Evolutionary conservation across 257 asterid genomes (phyloP), one percentile per base, ranked within the genome.

Genomic region (Galeopsis tetrahit): DNA sequence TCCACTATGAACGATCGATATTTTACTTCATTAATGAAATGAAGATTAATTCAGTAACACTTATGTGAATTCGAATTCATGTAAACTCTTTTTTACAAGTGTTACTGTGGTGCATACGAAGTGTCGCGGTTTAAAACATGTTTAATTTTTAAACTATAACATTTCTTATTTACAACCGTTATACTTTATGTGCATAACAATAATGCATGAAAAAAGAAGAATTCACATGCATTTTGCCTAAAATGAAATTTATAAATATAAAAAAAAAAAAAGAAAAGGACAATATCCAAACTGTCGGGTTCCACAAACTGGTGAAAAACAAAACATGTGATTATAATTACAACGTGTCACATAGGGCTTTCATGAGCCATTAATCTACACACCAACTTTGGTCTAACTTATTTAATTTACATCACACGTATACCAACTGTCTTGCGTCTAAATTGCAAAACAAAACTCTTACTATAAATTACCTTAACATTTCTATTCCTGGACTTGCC

Each of bases 381-480:
- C 69, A 49, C 28, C 56, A 57, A 46, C 65, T n/a, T 69, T n/a
- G 66, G 60, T 70, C 66, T 43, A 38, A 7, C 49, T 39, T 33
- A 42, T 46, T 40, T 43, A 17, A 7, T 64, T 33, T 52, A n/a
- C 71, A 73, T 69, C 78, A 66, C 60, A 65, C 6, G 40, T 60
- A 35, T 7, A 71, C 66, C 66, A 65, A 70, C 64, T 11, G 67
- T 44, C 51, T 15, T 15, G 68, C 75, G 51, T 43, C 39, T 60
- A 15, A 28, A 17, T 31, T 65, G 77, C 65, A 68, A 68, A 33
- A 10, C 49, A 15, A 43, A 42, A 64, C 8, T 42, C 9, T 70
- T 64, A 53, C 75, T 71, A 71, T 61, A 71, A 39, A 39, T 65
- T 75, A 62, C 72, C 39, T 38, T 21, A 52, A 39, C 35, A 21